Evolutionary conservation across 139 green algal species (phyloP), one percentile per base, ranked within the genome.

Genomic region (Tetradesmus lagerheimii): DNA sequence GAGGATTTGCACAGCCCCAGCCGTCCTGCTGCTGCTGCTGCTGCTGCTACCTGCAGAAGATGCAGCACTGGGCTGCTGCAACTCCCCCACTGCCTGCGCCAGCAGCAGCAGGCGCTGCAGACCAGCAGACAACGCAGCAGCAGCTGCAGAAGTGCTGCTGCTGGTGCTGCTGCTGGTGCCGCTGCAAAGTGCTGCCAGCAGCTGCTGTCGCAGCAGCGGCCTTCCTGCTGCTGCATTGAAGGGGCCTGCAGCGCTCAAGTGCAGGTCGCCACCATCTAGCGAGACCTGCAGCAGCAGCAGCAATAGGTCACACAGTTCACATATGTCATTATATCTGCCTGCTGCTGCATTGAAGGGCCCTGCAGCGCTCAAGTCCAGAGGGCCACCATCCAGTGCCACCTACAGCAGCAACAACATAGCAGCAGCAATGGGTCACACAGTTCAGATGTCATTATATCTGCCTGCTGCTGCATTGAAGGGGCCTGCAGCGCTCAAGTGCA

Each of bases 61-160:
- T 18, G 57, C 64, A 39, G 47, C 20, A 25, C 35, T 34, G 9
- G 71, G 50, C 71, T 50, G 27, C 34, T 83, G 29, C 43, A 89
- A n/a, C 43, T 83, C 39, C 34, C 31, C 85, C 27, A 84, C 74
- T 3, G 71, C 85, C 35, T 57, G 23, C 11, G 74, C 71, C 39
- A 89, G 12, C 66, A 89, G 74, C 67, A 74, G 41, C 43, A 89
- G 76, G 27, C 74, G 85, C 85, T 89, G 85, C 71, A 89, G 47
- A 8, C 31, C 41, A 12, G 37, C 23, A 35, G 71, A 80, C 41
- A 89, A 38, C 41, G 84, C 71, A 62, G 34, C 85, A 77, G 71
- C 31, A 45, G 35, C 71, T 62, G 11, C 37, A 64, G 50, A 50
- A 45, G 29, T 74, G 80, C 45, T 86, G 80, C 45, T 71, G 53